phyloP scores from a whole-genome alignment of 139 green algal genomes.

The Edaphochlamys debaryana region DNA sequence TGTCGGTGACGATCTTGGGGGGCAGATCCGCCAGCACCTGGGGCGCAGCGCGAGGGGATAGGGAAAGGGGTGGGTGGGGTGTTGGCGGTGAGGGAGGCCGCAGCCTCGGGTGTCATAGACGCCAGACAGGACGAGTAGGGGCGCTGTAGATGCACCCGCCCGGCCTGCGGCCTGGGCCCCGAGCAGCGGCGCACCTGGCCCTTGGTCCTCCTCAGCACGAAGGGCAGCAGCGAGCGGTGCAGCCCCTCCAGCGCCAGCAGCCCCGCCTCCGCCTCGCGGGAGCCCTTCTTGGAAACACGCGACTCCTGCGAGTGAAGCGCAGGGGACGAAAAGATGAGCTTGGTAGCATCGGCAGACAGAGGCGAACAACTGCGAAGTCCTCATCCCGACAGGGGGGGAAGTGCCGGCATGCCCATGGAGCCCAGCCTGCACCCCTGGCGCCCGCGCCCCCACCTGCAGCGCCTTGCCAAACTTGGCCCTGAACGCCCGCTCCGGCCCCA shows the following conservation, averaged over 20 bases:
- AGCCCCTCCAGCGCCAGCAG: conserved; percentile 89
- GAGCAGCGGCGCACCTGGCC: conserved; percentile 62
- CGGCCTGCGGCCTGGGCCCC: too few relatives aligned
- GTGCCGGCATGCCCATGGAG: too few relatives aligned
- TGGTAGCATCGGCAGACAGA: too few relatives aligned
- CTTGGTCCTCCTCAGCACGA: conserved; percentile 97
- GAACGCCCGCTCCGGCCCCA: conserved; percentile 87
- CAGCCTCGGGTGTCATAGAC: too few relatives aligned
- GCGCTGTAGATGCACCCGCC: too few relatives aligned
- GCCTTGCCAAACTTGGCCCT: conserved; percentile 85
- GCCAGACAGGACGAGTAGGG: too few relatives aligned
- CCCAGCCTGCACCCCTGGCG: too few relatives aligned
- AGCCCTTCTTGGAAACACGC: conserved; percentile 69
- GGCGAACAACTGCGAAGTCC: too few relatives aligned
- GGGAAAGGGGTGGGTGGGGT: background rate
- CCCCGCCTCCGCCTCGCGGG: conserved; percentile 73
- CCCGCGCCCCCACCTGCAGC: conserved; percentile 58
- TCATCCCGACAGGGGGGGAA: too few relatives aligned
- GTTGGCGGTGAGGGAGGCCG: background rate
- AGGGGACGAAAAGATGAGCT: too few relatives aligned
- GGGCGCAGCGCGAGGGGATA: background rate
- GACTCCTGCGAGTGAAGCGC: conserved; percentile 32
- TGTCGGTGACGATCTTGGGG: conserved; percentile 95
- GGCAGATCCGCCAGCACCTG: conserved; percentile 92
- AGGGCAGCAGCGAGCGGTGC: conserved; percentile 92